Percentiles rank a stretch among this genome's conserved stretches.
Evolutionary conservation across 2,329 filamentous ascomycete species (phyloP).

Genomic region (Aspergillus pseudoglaucus): DNA sequence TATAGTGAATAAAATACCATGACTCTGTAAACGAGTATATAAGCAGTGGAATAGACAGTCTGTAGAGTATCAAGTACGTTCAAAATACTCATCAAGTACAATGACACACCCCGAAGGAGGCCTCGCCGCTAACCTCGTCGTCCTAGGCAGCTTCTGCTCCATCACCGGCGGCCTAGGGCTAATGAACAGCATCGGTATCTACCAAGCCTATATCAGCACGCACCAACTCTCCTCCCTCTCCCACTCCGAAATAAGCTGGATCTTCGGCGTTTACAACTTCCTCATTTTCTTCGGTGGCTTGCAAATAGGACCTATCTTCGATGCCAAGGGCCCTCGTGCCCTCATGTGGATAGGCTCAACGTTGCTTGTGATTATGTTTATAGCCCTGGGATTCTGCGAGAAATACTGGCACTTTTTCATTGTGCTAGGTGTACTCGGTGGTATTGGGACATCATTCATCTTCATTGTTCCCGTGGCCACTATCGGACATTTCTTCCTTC

Average conservation of each 20-base stretch:
- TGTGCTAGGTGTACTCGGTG: conserved; percentile 33
- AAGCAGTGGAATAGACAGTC: too few species aligned
- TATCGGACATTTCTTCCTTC: conserved; percentile 28
- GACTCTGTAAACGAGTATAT: too few species aligned
- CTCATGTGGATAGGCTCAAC: conserved; percentile 16
- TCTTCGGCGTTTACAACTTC: conserved; percentile 24
- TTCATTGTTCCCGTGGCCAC: conserved; percentile 24
- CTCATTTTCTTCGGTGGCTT: conserved; percentile 22
- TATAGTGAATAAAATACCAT: too few species aligned
- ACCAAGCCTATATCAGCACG: conserved; percentile 13
- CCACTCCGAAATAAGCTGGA: conserved; percentile 19
- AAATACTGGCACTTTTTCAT: conserved; percentile 41
- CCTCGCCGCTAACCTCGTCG: conserved; percentile 34
- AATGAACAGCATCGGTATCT: conserved; percentile 29
- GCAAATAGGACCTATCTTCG: conserved; percentile 26
- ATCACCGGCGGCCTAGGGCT: conserved; percentile 30
- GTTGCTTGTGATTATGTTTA: conserved; percentile 8
- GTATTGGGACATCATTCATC: conserved; percentile 32
- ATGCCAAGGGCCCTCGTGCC: conserved; percentile 19
- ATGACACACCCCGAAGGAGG: conserved; percentile 15
- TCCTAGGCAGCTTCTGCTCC: conserved; percentile 30
- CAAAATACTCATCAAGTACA: not conserved
- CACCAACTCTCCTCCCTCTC: conserved; percentile 8
- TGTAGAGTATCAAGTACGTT: not conserved
- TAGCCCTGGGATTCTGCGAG: conserved; percentile 7